Evolutionary conservation across 768 basidiomycete species (phyloP), one percentile per base, ranked within the genome.

Genomic region (Hydnum rufescens): DNA sequence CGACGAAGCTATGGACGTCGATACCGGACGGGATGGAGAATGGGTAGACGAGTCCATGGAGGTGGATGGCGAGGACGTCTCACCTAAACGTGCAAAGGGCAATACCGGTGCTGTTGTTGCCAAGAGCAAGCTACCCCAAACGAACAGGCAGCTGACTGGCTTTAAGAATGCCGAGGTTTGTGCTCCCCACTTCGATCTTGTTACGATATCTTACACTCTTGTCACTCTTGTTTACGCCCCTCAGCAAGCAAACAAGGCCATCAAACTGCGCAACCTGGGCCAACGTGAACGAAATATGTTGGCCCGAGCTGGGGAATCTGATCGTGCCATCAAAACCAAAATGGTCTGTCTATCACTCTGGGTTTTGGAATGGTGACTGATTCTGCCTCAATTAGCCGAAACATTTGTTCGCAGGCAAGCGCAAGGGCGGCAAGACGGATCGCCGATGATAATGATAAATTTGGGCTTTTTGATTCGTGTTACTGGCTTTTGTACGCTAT

Each of bases 291-390:
- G 88, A 55, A 93, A 93, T 64, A 77, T 78, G 71, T 72, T 78
- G 42, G 93, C 88, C 25, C 87, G 82, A 63, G 92, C 90, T 34
- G 86, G 85, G 54, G 93, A 99, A 73, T 71, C 76, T 54, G 88
- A 92, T 68, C 78, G 85, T 58, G 73, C 73, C 6, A 88, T 88
- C 67, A 74, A 69, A 61, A 73, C 72, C 57, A 87, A 87, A 73
- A 87, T 82, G 84, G 86, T 86, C 50, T 8, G 72, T 68, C 25
- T 32, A n/a, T 8, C 31, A 28, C 25, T 13, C 44, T 47, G 13
- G 25, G 8, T 47, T 13, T 13, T 46, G 32, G 46, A 50, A 31
- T 58, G 31, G 55, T 28, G 31, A 22, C 1, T n/a, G 23, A 18
- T 56, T 6, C 13, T 22, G 31, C 34, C 32, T 56, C 57, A 31